These are phyloP conservation scores for Encephalitozoon cuniculi DNA, from an alignment of 371 early-diverging fungal genomes.

Conservation along the genomic window DNA sequence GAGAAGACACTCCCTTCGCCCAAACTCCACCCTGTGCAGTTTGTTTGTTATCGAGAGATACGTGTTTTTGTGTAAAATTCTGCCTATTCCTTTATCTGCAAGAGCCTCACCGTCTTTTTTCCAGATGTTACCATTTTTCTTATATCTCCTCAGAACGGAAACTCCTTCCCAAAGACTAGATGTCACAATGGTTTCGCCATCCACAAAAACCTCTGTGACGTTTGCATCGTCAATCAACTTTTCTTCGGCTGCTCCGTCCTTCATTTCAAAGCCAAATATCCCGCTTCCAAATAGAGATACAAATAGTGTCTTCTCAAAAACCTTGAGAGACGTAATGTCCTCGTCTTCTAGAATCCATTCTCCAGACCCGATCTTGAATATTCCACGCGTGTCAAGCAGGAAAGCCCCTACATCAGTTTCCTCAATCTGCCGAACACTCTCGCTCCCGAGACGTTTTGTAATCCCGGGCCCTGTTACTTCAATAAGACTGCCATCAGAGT, in stretches of 20 bases:
- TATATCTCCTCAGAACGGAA: not conserved
- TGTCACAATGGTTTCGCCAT: not conserved
- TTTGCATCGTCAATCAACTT: not conserved
- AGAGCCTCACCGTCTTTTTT: not conserved
- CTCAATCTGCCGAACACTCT: not conserved
- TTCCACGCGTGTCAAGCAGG: not conserved
- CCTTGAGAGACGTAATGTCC: not conserved
- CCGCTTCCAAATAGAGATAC: not conserved
- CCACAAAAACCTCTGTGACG: not conserved
- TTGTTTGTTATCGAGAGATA: constrained; percentile 7
- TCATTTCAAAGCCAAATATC: not conserved
- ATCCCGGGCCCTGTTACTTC: not conserved
- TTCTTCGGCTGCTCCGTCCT: not conserved
- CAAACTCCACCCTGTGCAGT: not conserved
- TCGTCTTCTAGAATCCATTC: not conserved
- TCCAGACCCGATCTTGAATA: not conserved
- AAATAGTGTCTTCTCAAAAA: not conserved
- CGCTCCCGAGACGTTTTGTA: not conserved
- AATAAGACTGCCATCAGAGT: not conserved
- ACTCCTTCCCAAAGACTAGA: not conserved
- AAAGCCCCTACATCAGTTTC: not conserved
- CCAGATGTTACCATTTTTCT: not conserved
- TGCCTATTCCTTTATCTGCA: not conserved
- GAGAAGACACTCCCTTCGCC: not conserved
- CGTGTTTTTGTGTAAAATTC: not conserved